Conservation (phyloP, 345 rosid genomes). For the Citrus trifoliata region DNA sequence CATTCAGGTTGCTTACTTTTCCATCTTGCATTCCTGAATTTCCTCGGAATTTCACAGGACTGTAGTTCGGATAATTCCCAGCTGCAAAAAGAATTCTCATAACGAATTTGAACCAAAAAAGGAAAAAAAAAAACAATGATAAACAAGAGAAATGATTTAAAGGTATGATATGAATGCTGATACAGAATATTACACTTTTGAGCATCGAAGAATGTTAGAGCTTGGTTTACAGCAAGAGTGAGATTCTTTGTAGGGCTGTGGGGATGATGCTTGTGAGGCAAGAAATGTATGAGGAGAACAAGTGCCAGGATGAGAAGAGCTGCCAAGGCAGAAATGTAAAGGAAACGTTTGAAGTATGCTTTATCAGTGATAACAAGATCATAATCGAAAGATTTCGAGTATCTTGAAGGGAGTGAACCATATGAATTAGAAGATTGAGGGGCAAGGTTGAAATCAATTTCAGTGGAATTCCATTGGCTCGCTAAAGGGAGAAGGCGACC, state of each 20-base stretch:
- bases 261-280: slow-evolving; percentile 35
- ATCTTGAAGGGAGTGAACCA: slow-evolving; percentile 43
- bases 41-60: slow-evolving; percentile 51
- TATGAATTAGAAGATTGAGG: slow-evolving; percentile 27
- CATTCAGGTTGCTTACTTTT: slow-evolving; percentile 18
- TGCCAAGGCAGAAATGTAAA: slow-evolving; percentile 24
- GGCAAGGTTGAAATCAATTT: slow-evolving; percentile 24
- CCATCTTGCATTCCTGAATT: slow-evolving; percentile 61
- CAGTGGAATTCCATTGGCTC: slow-evolving; percentile 45
- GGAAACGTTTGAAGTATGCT: slow-evolving; percentile 39
- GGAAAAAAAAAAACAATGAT: not conserved
- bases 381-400: slow-evolving; percentile 45
- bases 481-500: slow-evolving; percentile 46
- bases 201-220: slow-evolving; percentile 60
- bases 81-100: slow-evolving; percentile 30
- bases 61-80: slow-evolving; percentile 42
- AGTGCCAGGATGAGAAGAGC: slow-evolving; percentile 22
- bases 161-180: not conserved
- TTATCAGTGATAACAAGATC: slow-evolving; percentile 45
- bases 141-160: not conserved
- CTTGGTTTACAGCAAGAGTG: slow-evolving; percentile 50
- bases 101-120: not conserved
- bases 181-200: slow-evolving; percentile 43
- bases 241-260: slow-evolving; percentile 40
- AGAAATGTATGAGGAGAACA: slow-evolving; percentile 28